Conservation (phyloP, 352 stramenopile genomes). For the Phytophthora parvispora region DNA sequence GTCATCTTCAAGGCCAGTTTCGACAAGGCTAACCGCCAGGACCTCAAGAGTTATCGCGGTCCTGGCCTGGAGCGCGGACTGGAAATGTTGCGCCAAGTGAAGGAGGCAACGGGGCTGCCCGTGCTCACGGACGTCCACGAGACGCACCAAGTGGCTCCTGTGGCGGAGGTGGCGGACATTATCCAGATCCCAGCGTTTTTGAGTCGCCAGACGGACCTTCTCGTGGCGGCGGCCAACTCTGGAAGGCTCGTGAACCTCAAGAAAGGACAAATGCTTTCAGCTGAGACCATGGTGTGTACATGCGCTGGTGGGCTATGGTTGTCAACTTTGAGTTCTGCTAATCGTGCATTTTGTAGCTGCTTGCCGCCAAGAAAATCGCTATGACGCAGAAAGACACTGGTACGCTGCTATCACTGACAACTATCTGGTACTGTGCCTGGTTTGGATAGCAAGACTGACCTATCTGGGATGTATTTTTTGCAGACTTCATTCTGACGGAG, state of each 20-base stretch:
- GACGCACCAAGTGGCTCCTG: conserved; percentile 77
- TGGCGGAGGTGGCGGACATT: conserved; percentile 81
- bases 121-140: conserved; percentile 91
- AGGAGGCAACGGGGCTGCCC: conserved; percentile 72
- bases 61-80: conserved; percentile 79
- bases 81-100: conserved; percentile 79
- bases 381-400: conserved; percentile 64
- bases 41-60: conserved; percentile 82
- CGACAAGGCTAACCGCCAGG: conserved; percentile 92
- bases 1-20: conserved; percentile 93
- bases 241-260: conserved; percentile 91
- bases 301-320: no score
- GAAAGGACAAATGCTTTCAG: conserved; percentile 90
- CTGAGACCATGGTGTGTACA: conserved; percentile 78
- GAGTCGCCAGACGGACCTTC: conserved; percentile 90
- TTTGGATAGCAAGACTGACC: conserved; percentile 1
- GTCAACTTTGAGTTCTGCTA: no score
- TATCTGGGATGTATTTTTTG: not conserved
- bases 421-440: not conserved
- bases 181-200: conserved; percentile 92
- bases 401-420: conserved; percentile 9
- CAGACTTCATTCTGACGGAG: conserved; percentile 88
- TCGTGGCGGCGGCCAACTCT: conserved; percentile 79
- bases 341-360: conserved; percentile 59
- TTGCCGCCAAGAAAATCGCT: conserved; percentile 80